These are phyloP conservation scores for Saururus chinensis DNA, from an alignment of 164 flowering plant genomes.

Conservation along the genomic window DNA sequence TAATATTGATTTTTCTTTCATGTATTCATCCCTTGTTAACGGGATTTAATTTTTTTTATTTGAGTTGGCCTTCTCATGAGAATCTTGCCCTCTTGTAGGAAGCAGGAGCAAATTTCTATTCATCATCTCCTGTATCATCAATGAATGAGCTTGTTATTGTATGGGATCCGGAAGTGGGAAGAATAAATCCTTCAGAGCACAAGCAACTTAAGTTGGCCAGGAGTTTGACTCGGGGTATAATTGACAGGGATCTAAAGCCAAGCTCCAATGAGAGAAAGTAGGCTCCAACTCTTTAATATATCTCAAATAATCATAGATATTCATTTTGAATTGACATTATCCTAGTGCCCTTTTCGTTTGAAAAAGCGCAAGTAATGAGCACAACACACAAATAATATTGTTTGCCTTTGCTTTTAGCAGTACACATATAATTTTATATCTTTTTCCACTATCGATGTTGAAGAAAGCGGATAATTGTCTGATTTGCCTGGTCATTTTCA, in stretches of 20 bases:
- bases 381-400: too few relatives aligned
- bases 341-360: background rate
- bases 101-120: conserved; percentile 81
- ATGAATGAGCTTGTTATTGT: conserved; percentile 92
- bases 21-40: background rate
- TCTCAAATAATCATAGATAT: background rate
- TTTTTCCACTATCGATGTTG: too few relatives aligned
- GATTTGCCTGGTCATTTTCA: too few relatives aligned
- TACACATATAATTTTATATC: too few relatives aligned
- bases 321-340: too few relatives aligned
- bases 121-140: conserved; percentile 81
- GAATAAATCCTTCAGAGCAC: conserved; percentile 93
- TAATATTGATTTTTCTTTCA: too few relatives aligned
- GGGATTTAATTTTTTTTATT: too few relatives aligned
- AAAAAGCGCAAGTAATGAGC: too few relatives aligned
- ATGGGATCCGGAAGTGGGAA: conserved; percentile 98
- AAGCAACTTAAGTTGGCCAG: conserved; percentile 95
- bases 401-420: too few relatives aligned
- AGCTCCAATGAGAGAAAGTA: conserved; percentile 89
- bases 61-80: background rate
- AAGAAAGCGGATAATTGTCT: too few relatives aligned
- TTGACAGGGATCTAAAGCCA: conserved; percentile 95
- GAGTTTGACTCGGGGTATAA: conserved; percentile 90
- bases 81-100: conserved; percentile 39
- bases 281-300: conserved; percentile 13